Evolutionary conservation across 768 basidiomycete species (phyloP).

Genomic region (Suillus tomentosus): DNA sequence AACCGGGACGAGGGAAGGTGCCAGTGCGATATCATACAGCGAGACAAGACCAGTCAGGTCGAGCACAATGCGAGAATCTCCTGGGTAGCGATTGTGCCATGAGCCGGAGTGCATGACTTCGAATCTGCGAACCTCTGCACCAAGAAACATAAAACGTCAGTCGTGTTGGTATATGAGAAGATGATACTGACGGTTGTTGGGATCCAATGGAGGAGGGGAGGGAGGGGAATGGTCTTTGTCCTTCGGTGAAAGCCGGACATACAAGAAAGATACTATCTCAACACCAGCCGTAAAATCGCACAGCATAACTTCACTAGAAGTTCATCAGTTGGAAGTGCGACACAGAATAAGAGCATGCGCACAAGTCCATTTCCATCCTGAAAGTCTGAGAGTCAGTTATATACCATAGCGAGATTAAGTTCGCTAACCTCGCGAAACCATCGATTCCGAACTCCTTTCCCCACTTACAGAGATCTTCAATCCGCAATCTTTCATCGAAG

Average conservation of each 20-base stretch:
- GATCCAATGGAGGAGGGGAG: not conserved
- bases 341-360: constrained; percentile 18
- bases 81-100: constrained; percentile 29
- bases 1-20: constrained; percentile 19
- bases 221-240: not conserved
- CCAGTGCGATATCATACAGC: constrained; percentile 30
- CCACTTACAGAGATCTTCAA: constrained; percentile 36
- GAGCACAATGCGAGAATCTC: constrained; percentile 27
- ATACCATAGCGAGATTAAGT: not conserved
- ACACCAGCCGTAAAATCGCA: constrained; percentile 48
- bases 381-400: not conserved
- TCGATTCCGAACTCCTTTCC: constrained; percentile 33
- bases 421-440: constrained; percentile 33
- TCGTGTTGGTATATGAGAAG: not conserved
- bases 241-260: constrained; percentile 22
- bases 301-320: constrained; percentile 46
- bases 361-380: constrained; percentile 56
- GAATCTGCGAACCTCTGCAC: not conserved
- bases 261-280: constrained; percentile 40
- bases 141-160: not conserved
- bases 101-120: constrained; percentile 24
- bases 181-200: not conserved
- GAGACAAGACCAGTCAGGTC: constrained; percentile 26
- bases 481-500: constrained; percentile 28
- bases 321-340: not conserved